Evolutionary conservation across 768 basidiomycete genomes (phyloP).

Genomic region (Termitomyces titanicus): DNA sequence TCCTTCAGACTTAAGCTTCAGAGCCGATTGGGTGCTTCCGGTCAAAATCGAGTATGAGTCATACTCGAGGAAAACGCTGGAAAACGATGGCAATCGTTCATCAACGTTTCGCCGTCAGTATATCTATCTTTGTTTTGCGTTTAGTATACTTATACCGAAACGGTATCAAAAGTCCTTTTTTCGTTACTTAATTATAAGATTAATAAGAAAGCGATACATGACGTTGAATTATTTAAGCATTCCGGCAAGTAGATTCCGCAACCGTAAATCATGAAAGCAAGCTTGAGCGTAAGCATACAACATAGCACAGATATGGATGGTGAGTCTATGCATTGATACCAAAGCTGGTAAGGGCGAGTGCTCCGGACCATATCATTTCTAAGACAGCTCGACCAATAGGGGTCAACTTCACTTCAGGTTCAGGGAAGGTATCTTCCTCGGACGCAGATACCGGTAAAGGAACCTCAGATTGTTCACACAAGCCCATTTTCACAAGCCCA

Average conservation of each 20-base stretch:
- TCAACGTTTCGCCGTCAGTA: no score
- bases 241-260: background rate
- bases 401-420: conserved; percentile 42
- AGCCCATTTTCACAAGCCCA: conserved; percentile 71
- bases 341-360: conserved; percentile 51
- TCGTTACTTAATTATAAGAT: background rate
- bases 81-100: no score
- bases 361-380: conserved; percentile 55
- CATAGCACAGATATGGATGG: background rate
- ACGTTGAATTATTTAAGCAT: background rate
- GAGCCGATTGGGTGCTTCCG: background rate
- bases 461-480: conserved; percentile 40
- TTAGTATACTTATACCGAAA: no score
- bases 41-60: background rate
- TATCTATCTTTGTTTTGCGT: no score
- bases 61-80: no score
- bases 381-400: conserved; percentile 51
- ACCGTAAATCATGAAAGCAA: background rate
- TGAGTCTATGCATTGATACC: conserved; percentile 21
- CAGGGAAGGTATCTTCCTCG: conserved; percentile 39
- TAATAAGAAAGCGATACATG: background rate
- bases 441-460: conserved; percentile 17
- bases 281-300: background rate
- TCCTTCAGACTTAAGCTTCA: background rate
- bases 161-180: no score